Evolutionary conservation across 257 asterid species (phyloP).

Genomic region (Fraxinus americana): DNA sequence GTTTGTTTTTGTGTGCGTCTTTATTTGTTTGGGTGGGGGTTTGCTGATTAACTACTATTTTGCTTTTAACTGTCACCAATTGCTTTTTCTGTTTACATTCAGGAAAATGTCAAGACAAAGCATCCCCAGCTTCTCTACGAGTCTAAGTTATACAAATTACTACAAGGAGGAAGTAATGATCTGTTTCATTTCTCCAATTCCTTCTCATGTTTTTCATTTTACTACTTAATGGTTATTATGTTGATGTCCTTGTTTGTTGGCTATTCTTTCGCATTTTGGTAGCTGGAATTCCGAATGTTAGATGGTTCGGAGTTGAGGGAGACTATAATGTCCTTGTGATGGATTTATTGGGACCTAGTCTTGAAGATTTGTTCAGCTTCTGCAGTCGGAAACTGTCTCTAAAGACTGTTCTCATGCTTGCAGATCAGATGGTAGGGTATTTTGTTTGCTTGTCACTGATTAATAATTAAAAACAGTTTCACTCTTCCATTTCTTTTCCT

Average conservation of each 20-base stretch:
- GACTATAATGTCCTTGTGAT: constrained; percentile 69
- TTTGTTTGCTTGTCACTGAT: not conserved
- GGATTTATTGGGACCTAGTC: constrained; percentile 81
- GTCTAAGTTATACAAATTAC: constrained; percentile 63
- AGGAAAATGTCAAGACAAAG: constrained; percentile 72
- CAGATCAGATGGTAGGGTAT: constrained; percentile 68
- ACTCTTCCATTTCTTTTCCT: not conserved
- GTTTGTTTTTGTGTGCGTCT: not conserved
- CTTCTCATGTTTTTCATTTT: not conserved
- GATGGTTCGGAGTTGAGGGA: constrained; percentile 77
- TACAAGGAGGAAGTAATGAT: constrained; percentile 72
- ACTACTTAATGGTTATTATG: not conserved
- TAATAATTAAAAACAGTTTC: not conserved
- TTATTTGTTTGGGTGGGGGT: not conserved
- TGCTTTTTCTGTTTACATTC: constrained; percentile 12
- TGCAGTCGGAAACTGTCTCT: constrained; percentile 69
- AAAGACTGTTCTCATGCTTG: constrained; percentile 81
- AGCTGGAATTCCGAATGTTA: constrained; percentile 68
- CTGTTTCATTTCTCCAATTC: constrained; percentile 24
- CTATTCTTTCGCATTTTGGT: constrained; percentile 23
- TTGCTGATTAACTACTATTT: not conserved
- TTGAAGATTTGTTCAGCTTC: constrained; percentile 69
- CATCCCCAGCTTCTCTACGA: constrained; percentile 69
- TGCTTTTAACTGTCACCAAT: not conserved
- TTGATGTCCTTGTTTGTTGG: constrained; percentile 2